Base-by-base conservation (phyloP, 1,284 basidiomycete genomes). In the Leccinum ponderosum region DNA sequence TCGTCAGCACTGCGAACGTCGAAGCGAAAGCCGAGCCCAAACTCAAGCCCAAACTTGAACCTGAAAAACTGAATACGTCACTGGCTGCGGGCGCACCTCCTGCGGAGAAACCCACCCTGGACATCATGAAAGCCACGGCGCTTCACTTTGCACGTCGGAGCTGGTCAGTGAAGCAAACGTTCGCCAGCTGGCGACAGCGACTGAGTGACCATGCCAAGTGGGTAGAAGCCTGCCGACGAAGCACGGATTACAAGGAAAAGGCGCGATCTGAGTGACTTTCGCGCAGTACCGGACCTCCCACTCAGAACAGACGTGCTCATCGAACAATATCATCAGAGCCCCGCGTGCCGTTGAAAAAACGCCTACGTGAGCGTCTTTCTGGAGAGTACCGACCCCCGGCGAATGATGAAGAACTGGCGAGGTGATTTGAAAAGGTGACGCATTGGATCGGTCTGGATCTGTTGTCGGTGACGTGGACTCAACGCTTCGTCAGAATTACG, bases 351-450 rank as follows among this genome's bases (percentile, higher is more conserved):
- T 65, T 77, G 39, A 80, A 81, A 64, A 80, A 78, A 63, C 78
- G 83, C n/a, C 67, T 81, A 25, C 79, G 80, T 56, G 78, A 77
- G 60, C 78, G 83, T 12, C 70, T 81, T 29, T 83, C 83, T 6
- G 73, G 73, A 44, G 78, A 80, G 53, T 85, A 83, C 62, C 74
- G 70, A 42, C 75, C 78, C 6, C 84, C 83, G 12, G 70, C 81
- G 60, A 85, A 82, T 22, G 89, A 91, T 62, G 87, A 87, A 59
- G 83, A 85, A 35, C 78, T 91, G 53, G 86, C 82, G 6, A 79
- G 72, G 70, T 78, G 87, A 53, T 81, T 91, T 65, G 83, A 85
- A 79, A 84, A 89, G 82, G 89, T 90, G 69, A 69, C 72, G 56
- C 2, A 57, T 60, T 60, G 53, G 65, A 61, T 62, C 54, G 6